These are phyloP conservation scores for Pneumocystis carinii DNA, from an alignment of 1,139 yeast species.

Conservation along the genomic window DNA sequence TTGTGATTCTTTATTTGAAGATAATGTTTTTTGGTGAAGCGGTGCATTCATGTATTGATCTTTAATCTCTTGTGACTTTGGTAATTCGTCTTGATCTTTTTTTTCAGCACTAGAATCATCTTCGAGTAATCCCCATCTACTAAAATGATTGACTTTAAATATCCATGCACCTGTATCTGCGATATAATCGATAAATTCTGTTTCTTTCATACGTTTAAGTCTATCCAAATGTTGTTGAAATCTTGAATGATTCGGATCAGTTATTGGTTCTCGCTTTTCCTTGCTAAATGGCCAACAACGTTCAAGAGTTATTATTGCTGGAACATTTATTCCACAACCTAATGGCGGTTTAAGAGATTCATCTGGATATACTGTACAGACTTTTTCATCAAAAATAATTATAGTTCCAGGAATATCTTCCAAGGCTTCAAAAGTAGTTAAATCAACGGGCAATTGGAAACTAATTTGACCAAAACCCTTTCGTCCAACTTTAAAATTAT, in stretches of 20 bases:
- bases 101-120: constrained; percentile 41
- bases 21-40: neutral
- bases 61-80: neutral
- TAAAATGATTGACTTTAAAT: constrained; percentile 76
- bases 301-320: constrained; percentile 56
- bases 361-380: constrained; percentile 64
- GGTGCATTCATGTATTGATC: neutral
- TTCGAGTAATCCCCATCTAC: constrained; percentile 80
- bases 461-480: constrained; percentile 61
- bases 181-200: constrained; percentile 62
- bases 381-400: constrained; percentile 44
- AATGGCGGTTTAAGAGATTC: constrained; percentile 43
- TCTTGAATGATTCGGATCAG: constrained; percentile 62
- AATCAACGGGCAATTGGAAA: constrained; percentile 69
- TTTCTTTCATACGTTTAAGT: constrained; percentile 43
- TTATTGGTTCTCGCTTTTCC: constrained; percentile 57
- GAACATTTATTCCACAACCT: constrained; percentile 76
- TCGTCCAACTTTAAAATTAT: constrained; percentile 63
- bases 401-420: constrained; percentile 52
- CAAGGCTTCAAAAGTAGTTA: constrained; percentile 46
- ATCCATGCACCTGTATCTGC: constrained; percentile 71
- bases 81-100: neutral
- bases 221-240: constrained; percentile 55
- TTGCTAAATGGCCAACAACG: constrained; percentile 66
- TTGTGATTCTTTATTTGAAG: neutral